Conservation (phyloP, 768 basidiomycete genomes). For the Vishniacozyma victoriae region DNA sequence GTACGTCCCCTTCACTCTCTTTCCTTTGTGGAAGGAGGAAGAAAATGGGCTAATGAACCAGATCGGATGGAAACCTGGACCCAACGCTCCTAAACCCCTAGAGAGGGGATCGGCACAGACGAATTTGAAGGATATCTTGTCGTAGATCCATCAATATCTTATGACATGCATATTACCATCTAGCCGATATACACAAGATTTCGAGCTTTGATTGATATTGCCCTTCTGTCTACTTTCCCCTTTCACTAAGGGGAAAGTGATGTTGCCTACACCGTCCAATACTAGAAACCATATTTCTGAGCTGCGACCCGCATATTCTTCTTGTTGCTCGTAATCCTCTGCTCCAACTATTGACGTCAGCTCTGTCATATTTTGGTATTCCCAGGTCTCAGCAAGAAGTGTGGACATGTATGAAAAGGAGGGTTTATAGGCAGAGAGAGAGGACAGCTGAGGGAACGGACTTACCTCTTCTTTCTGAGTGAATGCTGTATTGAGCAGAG, state of each 20-base stretch:
- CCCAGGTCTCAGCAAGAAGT: slow-evolving; percentile 13
- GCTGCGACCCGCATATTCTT: slow-evolving; percentile 28
- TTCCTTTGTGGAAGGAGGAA: neutral
- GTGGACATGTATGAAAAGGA: too few species aligned
- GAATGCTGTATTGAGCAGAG: slow-evolving; percentile 38
- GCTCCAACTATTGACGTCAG: slow-evolving; percentile 13
- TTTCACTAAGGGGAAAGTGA: too few species aligned
- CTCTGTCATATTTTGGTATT: slow-evolving; percentile 9
- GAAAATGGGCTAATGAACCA: slow-evolving; percentile 30
- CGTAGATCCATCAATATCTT: slow-evolving; percentile 38
- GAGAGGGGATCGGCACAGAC: slow-evolving; percentile 60
- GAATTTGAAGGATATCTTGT: slow-evolving; percentile 60
- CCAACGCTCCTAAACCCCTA: slow-evolving; percentile 61
- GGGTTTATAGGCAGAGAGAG: too few species aligned
- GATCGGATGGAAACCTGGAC: slow-evolving; percentile 80
- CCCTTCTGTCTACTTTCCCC: too few species aligned
- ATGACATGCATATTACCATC: too few species aligned
- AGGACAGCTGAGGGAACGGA: neutral
- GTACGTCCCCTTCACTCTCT: slow-evolving; percentile 50
- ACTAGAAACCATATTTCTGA: slow-evolving; percentile 21
- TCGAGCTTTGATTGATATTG: too few species aligned
- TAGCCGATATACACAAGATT: too few species aligned
- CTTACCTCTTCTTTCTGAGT: slow-evolving; percentile 42
- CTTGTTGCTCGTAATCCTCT: slow-evolving; percentile 29
- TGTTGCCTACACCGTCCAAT: too few species aligned